Evolutionary conservation across 768 basidiomycete genomes (phyloP).

Genomic region (Russula vinacea): DNA sequence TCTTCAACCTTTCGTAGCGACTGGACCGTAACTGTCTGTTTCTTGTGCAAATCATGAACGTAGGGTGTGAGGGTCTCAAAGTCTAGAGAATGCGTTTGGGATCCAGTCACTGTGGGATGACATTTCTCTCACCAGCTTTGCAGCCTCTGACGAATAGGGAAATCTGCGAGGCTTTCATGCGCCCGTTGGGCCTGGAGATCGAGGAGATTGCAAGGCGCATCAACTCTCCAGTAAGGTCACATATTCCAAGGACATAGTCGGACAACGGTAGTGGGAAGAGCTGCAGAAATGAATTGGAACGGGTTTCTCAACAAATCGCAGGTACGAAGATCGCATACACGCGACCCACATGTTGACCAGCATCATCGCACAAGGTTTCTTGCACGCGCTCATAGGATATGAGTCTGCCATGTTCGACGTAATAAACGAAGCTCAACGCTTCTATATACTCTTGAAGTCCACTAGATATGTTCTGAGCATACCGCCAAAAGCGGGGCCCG

Average conservation of each 20-base stretch:
- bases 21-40: slow-evolving; percentile 79
- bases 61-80: slow-evolving; percentile 75
- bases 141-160: slow-evolving; percentile 71
- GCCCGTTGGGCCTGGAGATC: slow-evolving; percentile 63
- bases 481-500: slow-evolving; percentile 73
- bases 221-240: slow-evolving; percentile 93
- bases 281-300: slow-evolving; percentile 41
- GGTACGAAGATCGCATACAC: background rate
- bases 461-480: slow-evolving; percentile 68
- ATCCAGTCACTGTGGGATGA: background rate
- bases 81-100: slow-evolving; percentile 43
- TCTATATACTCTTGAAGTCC: slow-evolving; percentile 97
- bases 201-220: slow-evolving; percentile 94
- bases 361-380: slow-evolving; percentile 53
- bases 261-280: slow-evolving; percentile 71
- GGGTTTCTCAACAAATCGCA: slow-evolving; percentile 1
- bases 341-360: slow-evolving; percentile 39
- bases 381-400: slow-evolving; percentile 71
- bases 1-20: slow-evolving; percentile 95
- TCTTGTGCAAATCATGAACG: slow-evolving; percentile 74
- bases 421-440: slow-evolving; percentile 84
- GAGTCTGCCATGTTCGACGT: slow-evolving; percentile 65
- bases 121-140: slow-evolving; percentile 54
- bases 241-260: slow-evolving; percentile 89
- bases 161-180: slow-evolving; percentile 56